Evolutionary conservation across 176 grass and related monocot genomes (phyloP), one percentile per base, ranked within the genome.

Genomic region (Avena sativa): DNA sequence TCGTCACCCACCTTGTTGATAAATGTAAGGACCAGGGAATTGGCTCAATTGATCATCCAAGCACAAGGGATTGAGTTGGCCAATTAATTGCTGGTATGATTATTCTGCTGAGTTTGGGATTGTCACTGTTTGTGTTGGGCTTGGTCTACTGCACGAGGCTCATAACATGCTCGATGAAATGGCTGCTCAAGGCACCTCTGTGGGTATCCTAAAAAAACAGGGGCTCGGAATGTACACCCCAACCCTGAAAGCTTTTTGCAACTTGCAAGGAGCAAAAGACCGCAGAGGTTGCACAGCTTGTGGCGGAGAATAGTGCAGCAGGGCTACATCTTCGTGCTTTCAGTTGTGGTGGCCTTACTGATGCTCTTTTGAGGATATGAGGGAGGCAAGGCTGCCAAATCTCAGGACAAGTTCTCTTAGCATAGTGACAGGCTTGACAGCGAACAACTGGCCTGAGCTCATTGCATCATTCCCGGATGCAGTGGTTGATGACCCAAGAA

Each of bases 341-440:
- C 49, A 92, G 87, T 81, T 98, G 92, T 9, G 91, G 95, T 86
- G 78, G 90, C 74, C 88, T 95, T 67, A 98, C 94, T 44, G 96
- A 98, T 88, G 86, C 92, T 64, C 95, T 80, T 98, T 91, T 25
- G 91, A 89, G 89, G 96, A 98, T 60, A 94, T 98, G 93, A 56
- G 53, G 53, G 53, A 56, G 53, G 4, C 53, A 17, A 56, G 53
- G 15, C 53, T 56, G 52, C 78, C 90, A 68, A 86, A 98, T 65
- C 86, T 98, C 56, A 93, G 90, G 71, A 92, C 80, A 53, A 95
- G 93, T 16, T 95, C 95, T 87, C 91, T 98, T 71, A 95, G 93
- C 63, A 98, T 92, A 85, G 95, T 95, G 96, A 95, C 91, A 53
- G 96, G 96, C 25, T 92, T 98, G 69, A 95, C 91, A 23, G 96